Evolutionary conservation across 257 asterid species (phyloP).

Genomic region (Cinchona pubescens): DNA sequence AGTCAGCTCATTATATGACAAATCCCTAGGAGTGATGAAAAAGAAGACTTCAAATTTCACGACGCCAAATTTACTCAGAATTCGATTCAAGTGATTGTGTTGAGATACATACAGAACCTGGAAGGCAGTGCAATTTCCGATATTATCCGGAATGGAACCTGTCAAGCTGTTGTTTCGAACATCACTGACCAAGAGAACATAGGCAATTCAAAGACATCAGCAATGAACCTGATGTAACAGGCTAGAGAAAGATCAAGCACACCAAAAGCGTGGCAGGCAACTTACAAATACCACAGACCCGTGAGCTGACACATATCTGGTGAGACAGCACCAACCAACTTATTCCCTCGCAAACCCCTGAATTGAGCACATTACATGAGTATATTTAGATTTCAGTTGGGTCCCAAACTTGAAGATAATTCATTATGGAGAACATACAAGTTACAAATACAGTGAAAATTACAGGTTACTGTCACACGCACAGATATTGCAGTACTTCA

Average conservation of each 20-base stretch:
- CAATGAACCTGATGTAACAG: background rate
- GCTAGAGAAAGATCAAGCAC: background rate
- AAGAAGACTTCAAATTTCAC: background rate
- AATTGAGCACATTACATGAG: background rate
- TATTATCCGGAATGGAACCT: conserved; percentile 73
- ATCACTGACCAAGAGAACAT: conserved; percentile 50
- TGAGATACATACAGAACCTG: conserved; percentile 90
- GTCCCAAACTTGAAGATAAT: background rate
- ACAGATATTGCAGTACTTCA: conserved; percentile 92
- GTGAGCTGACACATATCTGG: conserved; percentile 96
- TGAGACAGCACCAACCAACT: conserved; percentile 79
- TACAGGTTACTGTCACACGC: conserved; percentile 30
- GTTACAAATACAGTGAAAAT: background rate
- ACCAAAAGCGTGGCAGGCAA: conserved; percentile 5
- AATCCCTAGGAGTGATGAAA: conserved; percentile 52
- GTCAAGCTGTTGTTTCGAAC: conserved; percentile 91
- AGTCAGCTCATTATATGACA: conserved; percentile 72
- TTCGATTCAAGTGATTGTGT: background rate
- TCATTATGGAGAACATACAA: background rate
- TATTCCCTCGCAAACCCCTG: conserved; percentile 91
- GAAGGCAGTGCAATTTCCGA: conserved; percentile 95
- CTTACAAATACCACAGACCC: conserved; percentile 97
- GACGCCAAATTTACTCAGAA: background rate
- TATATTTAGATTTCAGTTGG: background rate
- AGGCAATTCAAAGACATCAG: background rate